phyloP scores from a whole-genome alignment of 495 filamentous ascomycete genomes.

The Thermochaetoides thermophila region DNA sequence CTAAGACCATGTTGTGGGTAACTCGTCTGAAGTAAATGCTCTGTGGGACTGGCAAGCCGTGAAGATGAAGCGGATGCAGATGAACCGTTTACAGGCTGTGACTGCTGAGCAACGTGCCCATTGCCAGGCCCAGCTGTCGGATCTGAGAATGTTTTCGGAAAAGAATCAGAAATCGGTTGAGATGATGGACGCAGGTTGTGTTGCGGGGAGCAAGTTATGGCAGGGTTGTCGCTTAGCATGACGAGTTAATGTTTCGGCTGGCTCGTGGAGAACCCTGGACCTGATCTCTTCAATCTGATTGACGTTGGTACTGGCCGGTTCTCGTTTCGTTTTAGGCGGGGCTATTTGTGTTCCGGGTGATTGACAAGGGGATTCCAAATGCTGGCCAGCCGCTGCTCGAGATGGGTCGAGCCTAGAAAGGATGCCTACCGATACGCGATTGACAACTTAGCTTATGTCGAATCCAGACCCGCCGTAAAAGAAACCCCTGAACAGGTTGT shows the following conservation, averaged over 20 bases:
- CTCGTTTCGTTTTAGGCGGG: conserved; percentile 2
- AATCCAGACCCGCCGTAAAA: too few species aligned
- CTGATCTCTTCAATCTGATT: conserved; percentile 3
- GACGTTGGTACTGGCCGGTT: background rate
- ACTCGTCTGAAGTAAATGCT: conserved; percentile 4
- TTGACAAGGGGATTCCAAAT: too few species aligned
- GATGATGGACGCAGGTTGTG: conserved; percentile 5
- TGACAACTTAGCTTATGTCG: too few species aligned
- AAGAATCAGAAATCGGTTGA: conserved; percentile 5
- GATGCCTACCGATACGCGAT: too few species aligned
- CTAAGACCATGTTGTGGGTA: conserved; percentile 8
- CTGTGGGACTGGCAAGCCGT: too few species aligned
- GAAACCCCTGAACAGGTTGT: too few species aligned
- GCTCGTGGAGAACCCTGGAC: conserved; percentile 12
- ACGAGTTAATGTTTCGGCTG: conserved; percentile 27
- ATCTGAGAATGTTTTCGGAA: conserved; percentile 12
- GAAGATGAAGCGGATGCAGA: conserved; percentile 6
- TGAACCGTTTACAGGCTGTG: conserved; percentile 13
- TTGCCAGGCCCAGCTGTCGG: too few species aligned
- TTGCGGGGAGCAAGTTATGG: conserved; percentile 12
- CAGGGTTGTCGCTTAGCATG: conserved; percentile 29
- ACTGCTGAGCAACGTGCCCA: conserved; percentile 12
- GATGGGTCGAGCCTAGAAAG: too few species aligned
- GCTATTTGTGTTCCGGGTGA: too few species aligned
- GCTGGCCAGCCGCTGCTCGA: too few species aligned